Evolutionary conservation across 768 basidiomycete species (phyloP), one percentile per base, ranked within the genome.

Genomic region (Chalciporus pseudorubinellus): DNA sequence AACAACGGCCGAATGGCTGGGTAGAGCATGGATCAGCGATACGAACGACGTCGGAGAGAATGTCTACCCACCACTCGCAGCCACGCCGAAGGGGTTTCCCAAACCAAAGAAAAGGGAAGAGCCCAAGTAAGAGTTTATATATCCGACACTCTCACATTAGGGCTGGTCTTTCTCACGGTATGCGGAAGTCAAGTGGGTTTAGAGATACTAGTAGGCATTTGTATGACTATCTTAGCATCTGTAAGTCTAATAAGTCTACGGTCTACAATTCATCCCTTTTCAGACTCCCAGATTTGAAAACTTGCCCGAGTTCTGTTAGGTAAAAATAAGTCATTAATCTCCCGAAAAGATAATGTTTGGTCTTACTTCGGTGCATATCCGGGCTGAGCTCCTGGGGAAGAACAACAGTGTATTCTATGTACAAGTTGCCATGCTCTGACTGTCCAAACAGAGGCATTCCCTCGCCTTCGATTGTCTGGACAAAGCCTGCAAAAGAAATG

Each of bases 361-460:
- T 79, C 93, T 77, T 66, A 98, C 95, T 90, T 66, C 75, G 79
- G 60, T 83, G 83, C 53, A 81, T 81, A 44, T 85, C 79, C 44
- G 80, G 62, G 43, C 84, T 76, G 29, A 99, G 70, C 48, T 85
- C 78, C 44, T 79, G 71, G 3, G 97, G 97, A 48, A 99, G 71
- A 16, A 98, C 85, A 44, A 99, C 91, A 50, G 82, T 91, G 72
- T 95, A 99, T 69, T 98, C 95, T 47, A 99, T 78, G 61, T 83
- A 98, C 42, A 99, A 74, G 66, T 95, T 86, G 14, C 97, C 97
- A 55, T 82, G 76, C 19, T 70, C 64, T 10, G 73, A 70, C 52
- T 75, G 70, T 50, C 82, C 80, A 62, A 80, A 85, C 33, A 83
- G 65, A 1, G 91, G 88, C 87, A 98, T 92, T 5, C 97, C 97